A percentile compares a stretch with the other conserved stretches of the same genome.
phyloP scores from a whole-genome alignment of 257 asterid species.

The Vinca minor region DNA sequence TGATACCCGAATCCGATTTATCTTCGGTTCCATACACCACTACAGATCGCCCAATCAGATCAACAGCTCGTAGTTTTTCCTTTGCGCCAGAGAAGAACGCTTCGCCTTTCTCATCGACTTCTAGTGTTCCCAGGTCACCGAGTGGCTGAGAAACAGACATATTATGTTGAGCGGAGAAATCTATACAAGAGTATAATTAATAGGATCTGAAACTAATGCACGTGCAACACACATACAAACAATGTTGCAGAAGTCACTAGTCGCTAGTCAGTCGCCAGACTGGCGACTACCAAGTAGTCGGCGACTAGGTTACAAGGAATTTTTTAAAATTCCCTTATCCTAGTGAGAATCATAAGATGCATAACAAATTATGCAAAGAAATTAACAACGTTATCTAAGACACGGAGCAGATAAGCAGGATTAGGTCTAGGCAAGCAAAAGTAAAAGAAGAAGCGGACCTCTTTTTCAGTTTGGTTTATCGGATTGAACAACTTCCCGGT shows the following conservation, averaged over 20 bases:
- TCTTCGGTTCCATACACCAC: slow-evolving; percentile 60
- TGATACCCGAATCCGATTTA: slow-evolving; percentile 54
- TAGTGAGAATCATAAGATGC: no score
- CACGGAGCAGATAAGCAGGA: neutral
- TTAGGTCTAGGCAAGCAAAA: neutral
- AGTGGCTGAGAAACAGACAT: slow-evolving; percentile 36
- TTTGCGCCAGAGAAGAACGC: slow-evolving; percentile 56
- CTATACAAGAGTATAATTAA: neutral
- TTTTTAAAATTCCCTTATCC: no score
- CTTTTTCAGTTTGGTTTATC: slow-evolving; percentile 25
- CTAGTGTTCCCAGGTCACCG: slow-evolving; percentile 91
- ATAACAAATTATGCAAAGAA: neutral
- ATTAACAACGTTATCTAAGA: neutral
- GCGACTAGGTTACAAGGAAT: no score
- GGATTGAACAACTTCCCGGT: slow-evolving; percentile 74
- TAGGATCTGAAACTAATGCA: neutral
- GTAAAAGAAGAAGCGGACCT: slow-evolving; percentile 26
- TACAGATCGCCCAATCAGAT: slow-evolving; percentile 74
- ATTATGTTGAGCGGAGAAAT: neutral
- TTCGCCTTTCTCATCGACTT: slow-evolving; percentile 57
- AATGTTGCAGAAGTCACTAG: no score
- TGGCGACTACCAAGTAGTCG: no score
- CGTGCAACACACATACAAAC: neutral
- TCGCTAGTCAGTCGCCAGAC: no score
- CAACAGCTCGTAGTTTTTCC: slow-evolving; percentile 52